Conservation (phyloP, 2,329 filamentous ascomycete species). For the Mycogone perniciosa region DNA sequence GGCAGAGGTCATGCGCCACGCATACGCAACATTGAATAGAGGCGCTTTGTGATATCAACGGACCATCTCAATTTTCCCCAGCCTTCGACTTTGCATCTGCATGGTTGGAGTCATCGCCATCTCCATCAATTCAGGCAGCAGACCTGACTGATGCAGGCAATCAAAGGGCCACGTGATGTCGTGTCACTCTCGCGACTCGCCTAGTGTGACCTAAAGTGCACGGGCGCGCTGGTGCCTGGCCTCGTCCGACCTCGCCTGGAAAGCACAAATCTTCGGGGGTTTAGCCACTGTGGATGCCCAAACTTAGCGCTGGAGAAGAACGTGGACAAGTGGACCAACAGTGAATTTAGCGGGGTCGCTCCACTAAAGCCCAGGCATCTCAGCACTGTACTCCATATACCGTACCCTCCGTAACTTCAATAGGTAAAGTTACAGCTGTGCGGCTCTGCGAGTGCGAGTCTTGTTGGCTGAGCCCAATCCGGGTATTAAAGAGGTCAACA, state of each 20-base stretch:
- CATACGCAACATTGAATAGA: no score
- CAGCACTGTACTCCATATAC: neutral
- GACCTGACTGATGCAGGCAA: neutral
- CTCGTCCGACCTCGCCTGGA: no score
- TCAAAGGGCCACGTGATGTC: constrained; percentile 20
- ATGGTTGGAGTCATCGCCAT: neutral
- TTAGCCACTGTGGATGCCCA: neutral
- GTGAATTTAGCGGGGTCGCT: neutral
- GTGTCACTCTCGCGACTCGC: constrained; percentile 18
- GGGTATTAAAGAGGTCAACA: neutral
- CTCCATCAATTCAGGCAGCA: neutral
- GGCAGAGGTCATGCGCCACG: no score
- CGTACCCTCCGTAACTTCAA: neutral
- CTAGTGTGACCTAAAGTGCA: constrained; percentile 10
- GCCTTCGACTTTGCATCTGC: neutral
- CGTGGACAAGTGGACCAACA: neutral
- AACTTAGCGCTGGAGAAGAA: neutral
- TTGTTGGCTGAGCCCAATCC: neutral
- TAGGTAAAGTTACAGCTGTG: no score
- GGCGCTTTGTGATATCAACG: no score
- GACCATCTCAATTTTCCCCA: neutral
- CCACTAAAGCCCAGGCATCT: constrained; percentile 6
- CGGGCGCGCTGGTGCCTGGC: constrained; percentile 20
- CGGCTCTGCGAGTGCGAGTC: no score
- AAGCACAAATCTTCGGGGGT: neutral